Base-by-base conservation (phyloP, 768 basidiomycete genomes). In the Trametes sanguinea region DNA sequence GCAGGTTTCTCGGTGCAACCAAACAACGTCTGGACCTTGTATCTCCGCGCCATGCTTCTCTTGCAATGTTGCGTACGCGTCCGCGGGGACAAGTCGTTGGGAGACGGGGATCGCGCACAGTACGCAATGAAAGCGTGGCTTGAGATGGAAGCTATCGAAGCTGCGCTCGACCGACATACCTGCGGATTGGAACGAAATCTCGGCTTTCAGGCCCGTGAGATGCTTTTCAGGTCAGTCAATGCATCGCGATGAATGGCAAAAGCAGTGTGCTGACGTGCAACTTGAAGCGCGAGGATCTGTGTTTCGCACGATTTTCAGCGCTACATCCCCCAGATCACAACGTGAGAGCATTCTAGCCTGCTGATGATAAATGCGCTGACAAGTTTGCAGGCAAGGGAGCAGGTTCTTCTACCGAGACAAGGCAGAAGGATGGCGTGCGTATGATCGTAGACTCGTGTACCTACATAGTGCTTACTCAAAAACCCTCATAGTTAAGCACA, bases 21-120 rank as follows among this genome's bases (percentile, higher is more conserved):
- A 71, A 83, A 89, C 60, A 86, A 85, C 10, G 76, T 91, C n/a
- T 92, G 87, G 89, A 87, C 87, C 14, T 75, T 91, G 46, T 83
- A 87, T 68, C 82, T 87, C 65, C 84, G 88, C 46, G 77, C 82
- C 6, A 85, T 87, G 75, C 75, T 92, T 22, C 76, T 91, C 27
- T 90, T 89, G 87, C 84, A 88, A 71, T 80, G 80, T 13, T 92
- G 90, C 67, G 77, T 87, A 55, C 82, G 82, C 54, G 84, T 87
- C 79, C 83, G 84, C 39, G 48, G 65, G 9, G 78, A 80, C 54
- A 69, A 77, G 43, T 60, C 56, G 4, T 75, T 77, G 32, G 72
- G 75, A 35, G 82, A 86, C 45, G 68, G 73, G 2, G 81, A 84
- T 32, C 85, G 84, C 66, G 82, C 84, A 7, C 78, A 83, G 42